These are phyloP conservation scores for Aristolochia californica DNA, from an alignment of 164 flowering plant genomes.

Conservation along the genomic window DNA sequence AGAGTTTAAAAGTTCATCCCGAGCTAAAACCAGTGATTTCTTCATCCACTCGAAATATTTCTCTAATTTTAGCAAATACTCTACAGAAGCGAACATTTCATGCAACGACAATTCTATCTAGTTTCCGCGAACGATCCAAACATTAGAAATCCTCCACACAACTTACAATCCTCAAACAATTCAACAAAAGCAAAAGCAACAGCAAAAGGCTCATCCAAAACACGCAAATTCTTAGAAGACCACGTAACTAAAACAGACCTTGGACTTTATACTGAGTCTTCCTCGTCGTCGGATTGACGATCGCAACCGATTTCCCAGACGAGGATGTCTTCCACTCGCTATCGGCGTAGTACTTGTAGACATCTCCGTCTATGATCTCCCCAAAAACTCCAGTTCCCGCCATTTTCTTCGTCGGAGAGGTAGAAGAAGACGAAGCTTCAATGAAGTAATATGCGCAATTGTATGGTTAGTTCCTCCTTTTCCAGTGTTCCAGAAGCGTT, in stretches of 20 bases:
- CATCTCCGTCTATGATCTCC: constrained; percentile 82
- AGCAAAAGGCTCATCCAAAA: neutral
- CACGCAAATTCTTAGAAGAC: neutral
- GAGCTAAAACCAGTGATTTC: no score
- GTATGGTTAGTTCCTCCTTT: neutral
- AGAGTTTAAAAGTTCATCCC: no score
- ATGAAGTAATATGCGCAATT: neutral
- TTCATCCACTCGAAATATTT: no score
- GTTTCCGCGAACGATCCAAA: no score
- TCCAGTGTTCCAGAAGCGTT: neutral
- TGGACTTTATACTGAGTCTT: constrained; percentile 91
- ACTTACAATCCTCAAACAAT: neutral
- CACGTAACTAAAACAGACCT: constrained; percentile 28
- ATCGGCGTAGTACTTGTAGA: constrained; percentile 79
- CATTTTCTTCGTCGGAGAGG: constrained; percentile 21
- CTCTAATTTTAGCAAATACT: no score
- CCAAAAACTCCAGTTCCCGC: constrained; percentile 68
- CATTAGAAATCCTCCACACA: no score
- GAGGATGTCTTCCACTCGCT: constrained; percentile 85
- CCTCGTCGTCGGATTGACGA: constrained; percentile 84
- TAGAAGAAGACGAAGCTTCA: neutral
- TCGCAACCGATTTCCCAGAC: constrained; percentile 77
- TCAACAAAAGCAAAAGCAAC: neutral
- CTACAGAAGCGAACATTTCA: no score
- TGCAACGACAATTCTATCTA: no score